These are phyloP conservation scores for Hippophae tibetana DNA, from an alignment of 306 rosid species.

Conservation along the genomic window DNA sequence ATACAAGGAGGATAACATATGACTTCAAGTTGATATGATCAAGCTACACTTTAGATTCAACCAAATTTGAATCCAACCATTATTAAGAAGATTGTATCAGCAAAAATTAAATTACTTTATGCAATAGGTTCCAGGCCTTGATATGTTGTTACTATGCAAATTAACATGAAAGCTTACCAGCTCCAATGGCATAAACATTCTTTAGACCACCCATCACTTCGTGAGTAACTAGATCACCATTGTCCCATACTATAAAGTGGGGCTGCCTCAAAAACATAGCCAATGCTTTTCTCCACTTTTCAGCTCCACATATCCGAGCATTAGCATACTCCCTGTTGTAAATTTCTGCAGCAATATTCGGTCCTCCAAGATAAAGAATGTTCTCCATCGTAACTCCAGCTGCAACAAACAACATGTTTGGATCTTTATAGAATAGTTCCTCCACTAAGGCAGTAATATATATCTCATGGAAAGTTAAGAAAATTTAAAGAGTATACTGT, in stretches of 20 bases:
- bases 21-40: not conserved
- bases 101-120: not conserved
- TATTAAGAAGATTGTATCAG: not conserved
- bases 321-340: constrained; percentile 93
- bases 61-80: not conserved
- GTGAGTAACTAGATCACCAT: constrained; percentile 90
- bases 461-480: too few species aligned
- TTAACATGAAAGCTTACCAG: constrained; percentile 47
- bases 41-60: not conserved
- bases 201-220: constrained; percentile 98
- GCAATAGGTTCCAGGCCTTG: not conserved
- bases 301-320: constrained; percentile 93
- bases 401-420: constrained; percentile 26
- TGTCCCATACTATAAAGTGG: constrained; percentile 91
- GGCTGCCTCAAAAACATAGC: constrained; percentile 89
- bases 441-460: not conserved
- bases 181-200: constrained; percentile 97
- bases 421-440: not conserved
- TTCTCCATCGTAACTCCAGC: constrained; percentile 81
- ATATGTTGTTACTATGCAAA: constrained; percentile 2
- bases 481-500: too few species aligned
- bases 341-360: constrained; percentile 89
- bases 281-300: constrained; percentile 84
- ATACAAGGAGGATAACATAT: not conserved
- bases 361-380: constrained; percentile 94